phyloP scores from a whole-genome alignment of 2,329 filamentous ascomycete species.

The Celoporthe dispersa region DNA sequence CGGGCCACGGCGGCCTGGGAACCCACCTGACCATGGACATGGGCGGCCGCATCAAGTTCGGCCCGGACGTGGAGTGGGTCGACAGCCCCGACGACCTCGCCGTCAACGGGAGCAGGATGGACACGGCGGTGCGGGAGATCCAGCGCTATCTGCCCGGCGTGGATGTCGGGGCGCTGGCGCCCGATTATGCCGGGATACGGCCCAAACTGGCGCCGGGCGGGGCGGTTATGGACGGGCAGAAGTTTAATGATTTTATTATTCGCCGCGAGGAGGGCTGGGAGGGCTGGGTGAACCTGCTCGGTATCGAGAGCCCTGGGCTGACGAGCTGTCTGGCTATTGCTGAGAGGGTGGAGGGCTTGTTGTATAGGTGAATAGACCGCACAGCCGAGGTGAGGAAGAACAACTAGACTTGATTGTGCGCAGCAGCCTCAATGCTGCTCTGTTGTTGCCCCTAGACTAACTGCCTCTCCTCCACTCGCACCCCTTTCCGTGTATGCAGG shows the following conservation, averaged over 20 bases:
- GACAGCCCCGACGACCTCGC: constrained; percentile 70
- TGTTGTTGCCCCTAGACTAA: neutral
- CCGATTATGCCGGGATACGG: constrained; percentile 91
- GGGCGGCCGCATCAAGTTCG: constrained; percentile 82
- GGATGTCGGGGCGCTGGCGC: constrained; percentile 64
- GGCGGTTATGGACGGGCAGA: constrained; percentile 65
- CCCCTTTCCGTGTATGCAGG: neutral
- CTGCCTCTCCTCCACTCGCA: neutral
- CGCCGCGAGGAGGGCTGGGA: constrained; percentile 74
- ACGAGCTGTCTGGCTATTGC: constrained; percentile 87
- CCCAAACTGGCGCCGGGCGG: constrained; percentile 71
- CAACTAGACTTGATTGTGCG: neutral
- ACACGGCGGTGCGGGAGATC: constrained; percentile 74
- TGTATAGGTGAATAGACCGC: constrained; percentile 45
- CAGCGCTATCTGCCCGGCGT: constrained; percentile 77
- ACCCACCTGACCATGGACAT: constrained; percentile 94
- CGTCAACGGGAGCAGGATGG: constrained; percentile 60
- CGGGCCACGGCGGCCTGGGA: constrained; percentile 82
- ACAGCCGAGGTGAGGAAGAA: neutral
- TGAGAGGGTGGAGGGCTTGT: constrained; percentile 66
- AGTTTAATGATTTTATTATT: constrained; percentile 86
- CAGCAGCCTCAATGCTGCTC: neutral
- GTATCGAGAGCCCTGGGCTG: constrained; percentile 91
- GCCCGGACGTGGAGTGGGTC: constrained; percentile 95
- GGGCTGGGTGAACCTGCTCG: constrained; percentile 88